These are phyloP conservation scores for Aspergillus awamori DNA, from an alignment of 2,329 filamentous ascomycete species.

Conservation along the genomic window DNA sequence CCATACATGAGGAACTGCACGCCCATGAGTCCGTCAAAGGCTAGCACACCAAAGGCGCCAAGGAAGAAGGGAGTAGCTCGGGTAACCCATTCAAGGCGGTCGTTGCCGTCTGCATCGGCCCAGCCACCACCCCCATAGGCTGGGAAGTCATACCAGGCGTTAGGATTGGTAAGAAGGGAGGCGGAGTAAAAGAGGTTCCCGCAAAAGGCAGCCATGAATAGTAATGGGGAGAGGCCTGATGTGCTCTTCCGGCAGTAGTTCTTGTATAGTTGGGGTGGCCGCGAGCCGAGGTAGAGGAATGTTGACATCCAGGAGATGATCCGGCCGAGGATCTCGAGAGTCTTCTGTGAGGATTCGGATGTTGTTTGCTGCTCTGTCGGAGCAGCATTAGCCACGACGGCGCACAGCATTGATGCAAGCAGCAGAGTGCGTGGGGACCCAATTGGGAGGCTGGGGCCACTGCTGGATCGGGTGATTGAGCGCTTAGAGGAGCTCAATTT, in stretches of 20 bases:
- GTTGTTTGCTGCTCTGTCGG: slow-evolving; percentile 32
- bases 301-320: slow-evolving; percentile 61
- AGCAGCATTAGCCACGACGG: slow-evolving; percentile 46
- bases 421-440: slow-evolving; percentile 49
- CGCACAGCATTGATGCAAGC: slow-evolving; percentile 49
- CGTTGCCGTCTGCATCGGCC: slow-evolving; percentile 59
- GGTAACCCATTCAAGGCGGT: slow-evolving; percentile 59
- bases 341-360: slow-evolving; percentile 26
- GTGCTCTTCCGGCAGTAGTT: slow-evolving; percentile 66
- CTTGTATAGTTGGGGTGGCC: slow-evolving; percentile 67
- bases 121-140: slow-evolving; percentile 63
- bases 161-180: slow-evolving; percentile 65
- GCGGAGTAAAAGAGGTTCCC: slow-evolving; percentile 69
- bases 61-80: slow-evolving; percentile 66
- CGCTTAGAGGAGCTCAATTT: slow-evolving; percentile 35
- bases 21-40: slow-evolving; percentile 64
- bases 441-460: slow-evolving; percentile 31
- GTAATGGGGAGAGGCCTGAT: slow-evolving; percentile 62
- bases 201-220: slow-evolving; percentile 68
- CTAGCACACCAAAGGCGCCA: slow-evolving; percentile 65
- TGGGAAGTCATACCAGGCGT: slow-evolving; percentile 61
- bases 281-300: slow-evolving; percentile 60
- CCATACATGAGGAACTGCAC: slow-evolving; percentile 66
- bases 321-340: slow-evolving; percentile 51
- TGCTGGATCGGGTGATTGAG: slow-evolving; percentile 30